Evolutionary conservation across 1,284 basidiomycete species (phyloP).

Genomic region (Marasmius fiardii): DNA sequence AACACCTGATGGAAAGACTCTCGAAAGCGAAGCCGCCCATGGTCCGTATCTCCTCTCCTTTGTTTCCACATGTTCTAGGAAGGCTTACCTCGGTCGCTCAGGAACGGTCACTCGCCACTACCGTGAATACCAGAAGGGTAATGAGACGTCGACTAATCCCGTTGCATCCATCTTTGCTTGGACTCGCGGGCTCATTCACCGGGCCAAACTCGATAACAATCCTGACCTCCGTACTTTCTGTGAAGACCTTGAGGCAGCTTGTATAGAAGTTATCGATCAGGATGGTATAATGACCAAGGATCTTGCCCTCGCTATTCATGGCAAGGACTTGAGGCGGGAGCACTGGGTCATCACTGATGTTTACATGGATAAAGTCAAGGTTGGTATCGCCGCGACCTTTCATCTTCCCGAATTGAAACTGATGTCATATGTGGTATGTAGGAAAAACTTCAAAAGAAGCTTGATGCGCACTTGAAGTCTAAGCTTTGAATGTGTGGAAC

Average conservation of each 20-base stretch:
- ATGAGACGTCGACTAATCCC: constrained; percentile 96
- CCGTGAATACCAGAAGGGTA: constrained; percentile 94
- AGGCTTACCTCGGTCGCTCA: constrained; percentile 17
- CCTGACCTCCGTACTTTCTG: constrained; percentile 77
- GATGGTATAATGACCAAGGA: constrained; percentile 97
- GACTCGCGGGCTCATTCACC: constrained; percentile 93
- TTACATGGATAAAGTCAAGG: constrained; percentile 89
- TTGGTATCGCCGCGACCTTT: constrained; percentile 29
- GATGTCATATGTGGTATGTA: constrained; percentile 21
- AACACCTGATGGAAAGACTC: constrained; percentile 90
- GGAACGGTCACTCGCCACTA: constrained; percentile 93
- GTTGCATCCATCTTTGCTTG: constrained; percentile 99
- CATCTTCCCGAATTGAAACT: not conserved
- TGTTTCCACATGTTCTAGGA: not conserved
- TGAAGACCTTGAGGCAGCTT: constrained; percentile 79
- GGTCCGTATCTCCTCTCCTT: constrained; percentile 38
- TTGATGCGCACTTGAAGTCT: constrained; percentile 21
- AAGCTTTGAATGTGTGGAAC: not conserved
- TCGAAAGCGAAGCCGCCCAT: constrained; percentile 95
- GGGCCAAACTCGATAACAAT: constrained; percentile 91
- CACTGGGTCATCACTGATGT: constrained; percentile 92
- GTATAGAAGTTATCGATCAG: constrained; percentile 88
- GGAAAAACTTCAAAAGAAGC: constrained; percentile 57
- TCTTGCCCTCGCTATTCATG: constrained; percentile 92
- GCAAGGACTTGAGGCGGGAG: constrained; percentile 86